Conservation (phyloP, 176 grass and related monocot species). For the Carex scoparia region DNA sequence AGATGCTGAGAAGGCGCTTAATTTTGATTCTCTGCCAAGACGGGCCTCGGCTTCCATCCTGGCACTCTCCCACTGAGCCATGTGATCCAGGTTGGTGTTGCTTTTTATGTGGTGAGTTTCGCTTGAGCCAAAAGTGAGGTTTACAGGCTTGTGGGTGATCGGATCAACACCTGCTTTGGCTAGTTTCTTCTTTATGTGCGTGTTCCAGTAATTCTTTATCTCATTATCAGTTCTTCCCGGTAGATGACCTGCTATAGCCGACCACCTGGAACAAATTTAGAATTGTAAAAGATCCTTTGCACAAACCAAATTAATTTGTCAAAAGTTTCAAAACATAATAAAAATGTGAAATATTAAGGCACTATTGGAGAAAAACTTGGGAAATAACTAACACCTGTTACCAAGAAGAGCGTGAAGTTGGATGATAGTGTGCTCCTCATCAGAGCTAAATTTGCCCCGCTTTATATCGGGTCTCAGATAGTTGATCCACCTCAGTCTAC, state of each 20-base stretch:
- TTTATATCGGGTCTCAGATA: slow-evolving; percentile 8
- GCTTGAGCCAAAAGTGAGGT: neutral
- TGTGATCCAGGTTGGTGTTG: slow-evolving; percentile 33
- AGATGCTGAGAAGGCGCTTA: slow-evolving; percentile 6
- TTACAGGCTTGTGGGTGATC: slow-evolving; percentile 16
- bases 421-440: neutral
- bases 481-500: slow-evolving; percentile 1
- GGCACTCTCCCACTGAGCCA: slow-evolving; percentile 40
- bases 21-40: slow-evolving; percentile 29
- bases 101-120: neutral
- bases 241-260: slow-evolving; percentile 22
- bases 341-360: neutral
- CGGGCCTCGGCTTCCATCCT: slow-evolving; percentile 38
- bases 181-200: slow-evolving; percentile 15
- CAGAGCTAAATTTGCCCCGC: neutral
- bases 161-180: slow-evolving; percentile 21
- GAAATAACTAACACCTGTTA: neutral
- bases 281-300: neutral
- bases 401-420: slow-evolving; percentile 5
- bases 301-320: neutral
- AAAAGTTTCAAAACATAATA: neutral
- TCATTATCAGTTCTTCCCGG: slow-evolving; percentile 9
- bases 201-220: slow-evolving; percentile 29
- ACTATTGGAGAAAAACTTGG: neutral
- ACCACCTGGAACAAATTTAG: slow-evolving; percentile 9